Conservation (phyloP, 768 basidiomycete genomes). For the Mycena epipterygia region DNA sequence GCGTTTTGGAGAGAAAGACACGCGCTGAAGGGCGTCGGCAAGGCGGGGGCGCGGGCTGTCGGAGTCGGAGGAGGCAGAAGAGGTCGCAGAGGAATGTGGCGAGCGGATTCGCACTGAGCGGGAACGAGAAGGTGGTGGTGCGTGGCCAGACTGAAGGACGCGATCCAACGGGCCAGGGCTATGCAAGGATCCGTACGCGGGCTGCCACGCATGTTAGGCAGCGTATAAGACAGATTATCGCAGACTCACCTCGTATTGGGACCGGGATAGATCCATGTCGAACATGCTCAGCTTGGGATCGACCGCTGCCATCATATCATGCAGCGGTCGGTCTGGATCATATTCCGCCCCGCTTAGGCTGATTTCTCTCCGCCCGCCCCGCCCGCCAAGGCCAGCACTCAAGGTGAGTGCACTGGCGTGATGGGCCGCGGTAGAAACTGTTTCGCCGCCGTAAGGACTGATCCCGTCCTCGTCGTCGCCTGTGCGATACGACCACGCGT, state of each 20-base stretch:
- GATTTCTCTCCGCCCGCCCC: constrained; percentile 62
- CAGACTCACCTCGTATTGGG: constrained; percentile 61
- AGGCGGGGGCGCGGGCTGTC: constrained; percentile 65
- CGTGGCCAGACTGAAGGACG: constrained; percentile 68
- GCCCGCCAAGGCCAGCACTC: constrained; percentile 81
- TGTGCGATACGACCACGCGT: constrained; percentile 70
- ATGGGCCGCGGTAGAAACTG: constrained; percentile 87
- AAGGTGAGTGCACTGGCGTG: constrained; percentile 92
- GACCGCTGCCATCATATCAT: constrained; percentile 77
- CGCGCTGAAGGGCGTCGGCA: constrained; percentile 77
- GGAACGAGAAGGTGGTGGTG: constrained; percentile 46
- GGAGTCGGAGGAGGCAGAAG: constrained; percentile 66
- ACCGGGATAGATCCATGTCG: constrained; percentile 65
- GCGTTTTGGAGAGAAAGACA: constrained; percentile 83
- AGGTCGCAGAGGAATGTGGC: constrained; percentile 60
- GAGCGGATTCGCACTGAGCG: constrained; percentile 61
- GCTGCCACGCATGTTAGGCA: constrained; percentile 14
- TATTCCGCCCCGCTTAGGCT: constrained; percentile 85
- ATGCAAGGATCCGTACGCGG: constrained; percentile 59
- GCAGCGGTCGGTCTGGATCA: constrained; percentile 85
- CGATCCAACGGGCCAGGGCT: constrained; percentile 74
- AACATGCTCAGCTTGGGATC: constrained; percentile 70
- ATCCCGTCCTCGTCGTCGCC: constrained; percentile 76
- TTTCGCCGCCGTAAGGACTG: constrained; percentile 76
- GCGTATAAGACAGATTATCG: background rate